A percentile compares a stretch with the other conserved stretches of the same genome.
These are phyloP conservation scores for Colletotrichum gloeosporioides DNA, from an alignment of 2,329 filamentous ascomycete species.

Conservation along the genomic window DNA sequence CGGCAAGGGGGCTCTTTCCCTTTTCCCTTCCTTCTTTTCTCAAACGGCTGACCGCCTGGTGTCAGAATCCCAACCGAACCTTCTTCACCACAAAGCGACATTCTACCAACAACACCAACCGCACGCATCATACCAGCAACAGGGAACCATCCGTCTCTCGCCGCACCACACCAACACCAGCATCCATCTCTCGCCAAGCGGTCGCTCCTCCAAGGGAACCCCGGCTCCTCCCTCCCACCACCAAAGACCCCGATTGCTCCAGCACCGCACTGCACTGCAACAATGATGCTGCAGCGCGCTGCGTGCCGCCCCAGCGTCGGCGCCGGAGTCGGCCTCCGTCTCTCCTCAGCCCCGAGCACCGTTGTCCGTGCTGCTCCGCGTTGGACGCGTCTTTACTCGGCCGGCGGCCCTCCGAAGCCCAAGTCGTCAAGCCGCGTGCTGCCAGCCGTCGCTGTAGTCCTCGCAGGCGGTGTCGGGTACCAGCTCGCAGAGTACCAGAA, in stretches of 20 bases:
- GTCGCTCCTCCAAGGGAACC: not conserved
- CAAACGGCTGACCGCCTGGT: not conserved
- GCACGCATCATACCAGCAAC: not conserved
- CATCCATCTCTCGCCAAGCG: not conserved
- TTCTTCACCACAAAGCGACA: not conserved
- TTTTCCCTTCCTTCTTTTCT: not conserved
- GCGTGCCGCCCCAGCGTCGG: not conserved
- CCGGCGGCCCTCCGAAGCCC: not conserved
- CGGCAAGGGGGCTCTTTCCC: not conserved
- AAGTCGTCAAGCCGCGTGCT: not conserved
- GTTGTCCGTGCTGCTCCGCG: not conserved
- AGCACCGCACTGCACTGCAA: not conserved
- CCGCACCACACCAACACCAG: not conserved
- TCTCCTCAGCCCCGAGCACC: not conserved
- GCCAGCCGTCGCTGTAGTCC: not conserved
- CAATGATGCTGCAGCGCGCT: conserved; percentile 12
- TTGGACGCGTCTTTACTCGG: conserved; percentile 2
- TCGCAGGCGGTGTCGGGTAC: not conserved
- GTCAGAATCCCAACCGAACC: not conserved
- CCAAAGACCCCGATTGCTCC: not conserved
- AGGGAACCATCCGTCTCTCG: not conserved
- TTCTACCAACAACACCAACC: not conserved
- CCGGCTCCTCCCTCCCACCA: not conserved
- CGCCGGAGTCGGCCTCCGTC: not conserved
- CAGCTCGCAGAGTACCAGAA: not conserved